Evolutionary conservation across 306 rosid genomes (phyloP), one percentile per base, ranked within the genome.

Genomic region (Clitoria ternatea): DNA sequence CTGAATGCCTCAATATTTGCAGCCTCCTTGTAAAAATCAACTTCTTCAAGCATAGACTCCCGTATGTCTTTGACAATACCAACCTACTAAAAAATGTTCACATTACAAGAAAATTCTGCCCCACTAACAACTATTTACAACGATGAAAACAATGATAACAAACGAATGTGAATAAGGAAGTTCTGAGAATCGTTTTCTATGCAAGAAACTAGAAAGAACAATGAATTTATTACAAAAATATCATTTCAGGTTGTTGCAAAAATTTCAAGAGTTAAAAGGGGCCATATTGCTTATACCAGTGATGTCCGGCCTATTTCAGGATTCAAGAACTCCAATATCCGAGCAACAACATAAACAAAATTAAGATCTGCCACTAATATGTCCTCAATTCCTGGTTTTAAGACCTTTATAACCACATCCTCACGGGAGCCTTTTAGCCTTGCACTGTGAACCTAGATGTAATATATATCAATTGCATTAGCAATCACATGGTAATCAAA

Each of bases 11-110:
- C 98, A 50, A 90, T 77, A 74, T 90, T 90, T 80, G 82, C 84
- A 72, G 98, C 98, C 86, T 94, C 98, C 89, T 94, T 94, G 80
- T 84, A 68, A 68, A 94, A 94, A 91, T 94, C 96, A 79, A 90
- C 96, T 75, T 94, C 98, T 84, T 90, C 98, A 66, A 94, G 98
- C 97, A 94, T 90, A 36, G 97, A 89, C 45, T 83, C 95, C n/a
- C 88, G 84, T 72, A 94, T 94, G 88, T 89, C 98, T 73, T 94
- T 81, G 71, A 94, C 97, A 54, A 94, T 86, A 80, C 96, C 92
- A 77, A 87, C 96, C 97, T 88, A 88, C 84, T 69, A 77, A 75
- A 83, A 62, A 71, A 78, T 35, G 70, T 45, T 53, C 26, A 68
- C 56, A 67, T 85, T 84, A 85, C 23, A 50, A 14, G 74, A 50